Conservation (phyloP, 2,329 filamentous ascomycete genomes). For the Didymella arachidicola region DNA sequence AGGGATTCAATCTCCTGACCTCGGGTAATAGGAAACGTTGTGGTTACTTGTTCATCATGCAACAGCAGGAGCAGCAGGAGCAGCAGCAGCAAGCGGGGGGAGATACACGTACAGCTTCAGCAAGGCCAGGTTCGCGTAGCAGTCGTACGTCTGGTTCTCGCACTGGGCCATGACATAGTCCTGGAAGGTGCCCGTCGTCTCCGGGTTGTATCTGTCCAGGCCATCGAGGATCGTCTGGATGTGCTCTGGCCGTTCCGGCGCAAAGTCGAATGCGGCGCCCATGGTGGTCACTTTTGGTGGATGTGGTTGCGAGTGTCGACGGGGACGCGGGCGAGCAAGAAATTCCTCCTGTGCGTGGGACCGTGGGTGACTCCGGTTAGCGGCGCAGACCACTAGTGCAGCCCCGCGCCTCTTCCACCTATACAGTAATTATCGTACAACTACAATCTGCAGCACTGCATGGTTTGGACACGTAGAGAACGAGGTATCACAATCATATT, state of each 20-base stretch:
- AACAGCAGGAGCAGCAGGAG: slow-evolving; percentile 11
- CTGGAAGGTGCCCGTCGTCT: slow-evolving; percentile 92
- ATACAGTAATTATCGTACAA: too few species aligned
- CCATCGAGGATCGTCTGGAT: slow-evolving; percentile 95
- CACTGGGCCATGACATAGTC: slow-evolving; percentile 94
- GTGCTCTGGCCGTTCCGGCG: slow-evolving; percentile 88
- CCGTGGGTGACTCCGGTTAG: slow-evolving; percentile 14
- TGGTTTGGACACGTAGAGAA: too few species aligned
- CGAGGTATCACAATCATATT: too few species aligned
- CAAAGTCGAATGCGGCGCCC: slow-evolving; percentile 76
- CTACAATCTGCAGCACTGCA: too few species aligned
- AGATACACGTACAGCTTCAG: slow-evolving; percentile 85
- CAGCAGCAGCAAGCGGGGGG: neutral
- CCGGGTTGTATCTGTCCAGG: slow-evolving; percentile 97
- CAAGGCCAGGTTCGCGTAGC: slow-evolving; percentile 94
- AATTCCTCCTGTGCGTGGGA: slow-evolving; percentile 21
- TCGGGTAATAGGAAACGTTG: slow-evolving; percentile 99
- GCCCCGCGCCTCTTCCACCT: slow-evolving; percentile 3
- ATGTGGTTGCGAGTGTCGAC: slow-evolving; percentile 13
- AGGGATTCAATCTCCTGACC: slow-evolving; percentile 65
- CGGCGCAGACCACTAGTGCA: slow-evolving; percentile 19
- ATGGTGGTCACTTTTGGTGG: slow-evolving; percentile 42
- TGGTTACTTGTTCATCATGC: slow-evolving; percentile 76
- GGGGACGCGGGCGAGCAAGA: slow-evolving; percentile 7
- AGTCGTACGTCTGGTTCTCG: slow-evolving; percentile 92